These are phyloP conservation scores for Rubia tinctorum DNA, from an alignment of 305 asterid species.

Conservation along the genomic window DNA sequence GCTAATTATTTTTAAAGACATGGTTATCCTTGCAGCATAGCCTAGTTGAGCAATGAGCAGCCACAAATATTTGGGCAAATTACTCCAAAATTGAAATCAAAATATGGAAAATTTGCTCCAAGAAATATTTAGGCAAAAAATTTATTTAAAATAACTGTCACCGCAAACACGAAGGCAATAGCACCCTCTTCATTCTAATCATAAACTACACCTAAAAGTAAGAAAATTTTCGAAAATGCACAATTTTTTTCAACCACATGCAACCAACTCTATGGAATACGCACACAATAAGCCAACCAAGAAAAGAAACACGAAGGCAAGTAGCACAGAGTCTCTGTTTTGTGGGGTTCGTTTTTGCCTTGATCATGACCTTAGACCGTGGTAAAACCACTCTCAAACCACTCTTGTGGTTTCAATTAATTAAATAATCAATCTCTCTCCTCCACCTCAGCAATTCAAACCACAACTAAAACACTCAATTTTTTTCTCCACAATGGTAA, in stretches of 20 bases:
- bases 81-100: background rate
- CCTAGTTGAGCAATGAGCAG: background rate
- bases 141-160: background rate
- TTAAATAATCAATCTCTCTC: too few relatives aligned
- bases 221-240: slow-evolving; percentile 15
- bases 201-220: slow-evolving; percentile 25
- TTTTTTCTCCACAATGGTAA: too few relatives aligned
- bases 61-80: background rate
- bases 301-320: slow-evolving; percentile 18
- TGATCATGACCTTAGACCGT: slow-evolving; percentile 24
- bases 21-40: background rate
- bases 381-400: too few relatives aligned
- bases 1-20: background rate
- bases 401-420: too few relatives aligned
- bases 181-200: slow-evolving; percentile 36
- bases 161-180: slow-evolving; percentile 29
- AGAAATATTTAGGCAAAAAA: background rate
- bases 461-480: too few relatives aligned
- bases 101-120: background rate
- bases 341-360: slow-evolving; percentile 27
- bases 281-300: slow-evolving; percentile 15
- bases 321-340: slow-evolving; percentile 10
- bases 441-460: too few relatives aligned
- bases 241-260: slow-evolving; percentile 37
- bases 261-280: background rate